Conservation (phyloP, 2,329 filamentous ascomycete species). For the Blastomyces emzantsi region DNA sequence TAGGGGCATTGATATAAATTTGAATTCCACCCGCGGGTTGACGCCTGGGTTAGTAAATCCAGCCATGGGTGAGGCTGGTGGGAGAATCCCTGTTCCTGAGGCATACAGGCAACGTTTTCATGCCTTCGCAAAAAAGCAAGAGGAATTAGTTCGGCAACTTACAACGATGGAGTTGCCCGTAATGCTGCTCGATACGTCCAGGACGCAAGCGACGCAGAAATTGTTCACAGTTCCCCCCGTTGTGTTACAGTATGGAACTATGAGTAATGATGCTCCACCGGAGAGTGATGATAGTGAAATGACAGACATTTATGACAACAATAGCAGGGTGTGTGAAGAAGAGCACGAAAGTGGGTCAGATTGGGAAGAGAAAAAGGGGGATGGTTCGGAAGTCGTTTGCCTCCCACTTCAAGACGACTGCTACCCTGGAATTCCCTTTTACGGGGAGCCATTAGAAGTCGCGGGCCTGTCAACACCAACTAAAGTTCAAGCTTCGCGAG, state of each 20-base stretch:
- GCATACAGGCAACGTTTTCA: slow-evolving; percentile 3
- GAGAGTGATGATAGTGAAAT: background rate
- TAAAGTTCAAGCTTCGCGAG: background rate
- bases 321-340: background rate
- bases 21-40: slow-evolving; percentile 18
- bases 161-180: background rate
- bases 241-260: background rate
- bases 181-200: background rate
- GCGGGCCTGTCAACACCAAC: background rate
- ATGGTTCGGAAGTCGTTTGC: background rate
- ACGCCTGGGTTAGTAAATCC: slow-evolving; percentile 17
- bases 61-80: slow-evolving; percentile 11
- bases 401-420: background rate
- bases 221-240: background rate
- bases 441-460: background rate
- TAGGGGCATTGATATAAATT: slow-evolving; percentile 8
- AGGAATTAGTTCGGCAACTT: background rate
- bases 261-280: background rate
- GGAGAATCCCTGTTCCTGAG: slow-evolving; percentile 13
- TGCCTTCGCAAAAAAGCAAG: background rate
- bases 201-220: background rate
- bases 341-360: background rate
- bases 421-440: background rate
- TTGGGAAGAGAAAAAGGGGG: background rate
- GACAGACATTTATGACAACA: background rate